Evolutionary conservation across 371 early-diverging fungal genomes (phyloP), one percentile per base, ranked within the genome.

Genomic region (Mortierella sp.): DNA sequence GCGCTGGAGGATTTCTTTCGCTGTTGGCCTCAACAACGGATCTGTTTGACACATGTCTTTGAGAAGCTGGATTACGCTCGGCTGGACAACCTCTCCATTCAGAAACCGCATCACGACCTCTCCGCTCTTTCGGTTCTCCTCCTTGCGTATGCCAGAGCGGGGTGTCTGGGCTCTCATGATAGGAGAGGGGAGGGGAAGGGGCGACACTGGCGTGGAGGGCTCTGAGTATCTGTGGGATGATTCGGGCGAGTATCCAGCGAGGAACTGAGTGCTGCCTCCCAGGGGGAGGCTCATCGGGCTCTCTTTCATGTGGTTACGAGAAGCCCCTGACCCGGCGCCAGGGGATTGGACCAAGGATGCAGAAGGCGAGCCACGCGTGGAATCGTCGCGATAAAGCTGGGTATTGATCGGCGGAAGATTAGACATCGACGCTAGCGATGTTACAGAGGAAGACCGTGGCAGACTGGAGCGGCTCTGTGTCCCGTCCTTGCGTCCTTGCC

Each of bases 21-120:
- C 80, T 17, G 59, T 65, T 5, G 84, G 84, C 21, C 84, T 43
- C 37, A 54, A 64, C 2, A 50, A 50, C 0, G 79, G 76, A 39
- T 75, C 72, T 14, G 57, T 30, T 11, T 79, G 63, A 15, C 79
- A 67, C 79, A 79, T 66, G 17, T 66, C 78, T 47, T 72, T 71
- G 11, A 84, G 57, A 23, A 83, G 37, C 32, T 55, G 42, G 14
- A 76, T 56, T 6, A 83, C 59, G 17, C 57, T 60, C 7, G 39
- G 44, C 14, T 37, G 62, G 21, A 83, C 83, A 2, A 62, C 50
- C 30, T 83, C 84, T 12, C 82, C 83, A n/a, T 79, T 80, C 60
- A 75, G 54, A 53, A 73, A 82, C 15, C 80, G 55, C 80, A 81
- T 71, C 21, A 75, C 65, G 5, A 58, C 61, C 46, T 70, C 78